Evolutionary conservation across 2,329 filamentous ascomycete species (phyloP), one percentile per base, ranked within the genome.

Genomic region (Hypocrella siamensis): DNA sequence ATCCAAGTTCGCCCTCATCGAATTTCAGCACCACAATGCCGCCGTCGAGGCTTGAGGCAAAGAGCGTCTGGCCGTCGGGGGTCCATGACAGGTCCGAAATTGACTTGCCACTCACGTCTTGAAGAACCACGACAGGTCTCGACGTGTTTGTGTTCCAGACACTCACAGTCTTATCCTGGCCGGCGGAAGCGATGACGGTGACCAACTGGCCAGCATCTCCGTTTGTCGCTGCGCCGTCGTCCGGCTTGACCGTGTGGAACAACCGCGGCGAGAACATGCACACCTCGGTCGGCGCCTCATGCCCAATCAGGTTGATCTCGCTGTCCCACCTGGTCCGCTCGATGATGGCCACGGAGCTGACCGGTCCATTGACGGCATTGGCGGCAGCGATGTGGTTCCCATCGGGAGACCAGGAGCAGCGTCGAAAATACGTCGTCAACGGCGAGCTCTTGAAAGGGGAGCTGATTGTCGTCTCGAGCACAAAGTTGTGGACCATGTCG

Each of bases 71-170:
- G 3, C 90, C 92, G 52, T 93, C 84, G 0, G 90, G 90, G 5
- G 79, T 80, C 90, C 90, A 98, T 0, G 88, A 75, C 32, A 98
- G 63, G 56, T 98, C 90, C 2, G 85, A 92, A 41, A 98, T 88
- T 1, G 90, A 82, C 52, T 98, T 98, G 26, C 74, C 75, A 14
- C 83, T 78, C 36, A 98, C 56, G 45, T 96, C 88, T 48, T 93
- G 84, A 8, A 85, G 67, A 32, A 96, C 85, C 15, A 94, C 77
- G 15, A 96, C 77, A 0, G 90, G 90, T 16, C 90, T 67, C 1
- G 90, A 86, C 17, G 83, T 93, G 47, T 85, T 93, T 2, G 92
- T 98, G 45, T 94, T 96, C 90, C 90, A 98, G 24, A 98, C 79
- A 46, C 84, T 94, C 26, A 98, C 58, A 3, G 86, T 90, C 56